Evolutionary conservation across 129 eudicot species (phyloP), one percentile per base, ranked within the genome.

Genomic region (Artemisia annua): DNA sequence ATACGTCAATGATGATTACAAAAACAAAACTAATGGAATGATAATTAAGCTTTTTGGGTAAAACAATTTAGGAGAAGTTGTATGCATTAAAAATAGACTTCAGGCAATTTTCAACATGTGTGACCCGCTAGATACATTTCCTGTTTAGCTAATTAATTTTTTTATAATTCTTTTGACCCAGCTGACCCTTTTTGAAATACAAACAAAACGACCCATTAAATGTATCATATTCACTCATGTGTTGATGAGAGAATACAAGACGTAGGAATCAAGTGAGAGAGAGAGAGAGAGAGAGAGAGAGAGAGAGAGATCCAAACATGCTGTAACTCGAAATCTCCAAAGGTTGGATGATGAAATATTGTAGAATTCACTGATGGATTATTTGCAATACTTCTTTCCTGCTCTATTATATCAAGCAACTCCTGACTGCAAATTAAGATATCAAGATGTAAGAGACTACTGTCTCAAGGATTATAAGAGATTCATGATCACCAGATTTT

Each of bases 321-420:
- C 73, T 94, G 99, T 51, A 94, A 73, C 76, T 94, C 99, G 30
- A 94, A 94, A 79, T 94, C 91, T 17, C 97, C 97, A 62, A 94
- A 76, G 53, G 99, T 81, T 30, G 99, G 99, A 80, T 94, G 96
- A 82, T 94, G 99, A 82, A 94, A 90, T 79, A 90, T 90, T 57
- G 99, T 83, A 2, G 96, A 62, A 70, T 88, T 90, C 75, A 94
- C 80, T 3, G 91, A 79, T 15, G 96, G 91, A 75, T 83, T 88
- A 70, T 76, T 75, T 78, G 96, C 83, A 52, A 88, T 79, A 64
- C 79, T 86, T 67, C 89, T 88, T 78, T 90, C 99, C 58, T 80
- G 86, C 85, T 88, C 99, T 66, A 94, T 86, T 44, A 83, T 91
- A 68, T 94, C 97, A 51, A 94, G 90, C 80, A 94, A 79, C 76